These are phyloP conservation scores for Pseudogymnoascus sp. DNA, from an alignment of 2,329 filamentous ascomycete genomes.

Conservation along the genomic window DNA sequence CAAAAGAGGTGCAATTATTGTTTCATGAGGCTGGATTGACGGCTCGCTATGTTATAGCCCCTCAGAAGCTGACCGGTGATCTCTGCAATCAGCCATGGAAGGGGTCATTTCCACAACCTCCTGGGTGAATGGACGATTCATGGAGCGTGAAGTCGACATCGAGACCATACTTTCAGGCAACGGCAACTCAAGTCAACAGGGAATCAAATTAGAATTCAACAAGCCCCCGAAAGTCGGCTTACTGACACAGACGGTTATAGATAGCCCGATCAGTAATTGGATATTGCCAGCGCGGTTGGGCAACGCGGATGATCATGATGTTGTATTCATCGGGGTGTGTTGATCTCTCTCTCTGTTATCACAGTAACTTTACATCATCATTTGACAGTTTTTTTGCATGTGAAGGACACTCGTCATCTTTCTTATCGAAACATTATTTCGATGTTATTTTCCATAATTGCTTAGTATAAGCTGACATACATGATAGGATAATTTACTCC, in stretches of 20 bases:
- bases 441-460: neutral
- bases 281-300: conserved; percentile 76
- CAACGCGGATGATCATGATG: conserved; percentile 63
- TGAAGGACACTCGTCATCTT: neutral
- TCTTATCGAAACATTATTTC: conserved; percentile 10
- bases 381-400: conserved; percentile 4
- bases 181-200: neutral
- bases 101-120: neutral
- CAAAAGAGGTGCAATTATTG: neutral
- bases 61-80: neutral
- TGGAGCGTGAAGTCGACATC: conserved; percentile 6
- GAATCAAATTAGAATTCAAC: conserved; percentile 13
- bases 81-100: neutral
- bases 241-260: conserved; percentile 69
- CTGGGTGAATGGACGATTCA: conserved; percentile 5
- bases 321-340: conserved; percentile 76
- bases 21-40: neutral
- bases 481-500: conserved; percentile 64
- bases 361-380: neutral
- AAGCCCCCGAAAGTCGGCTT: conserved; percentile 57
- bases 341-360: conserved; percentile 13
- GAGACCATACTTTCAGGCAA: conserved; percentile 3
- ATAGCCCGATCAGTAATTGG: conserved; percentile 67
- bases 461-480: conserved; percentile 19
- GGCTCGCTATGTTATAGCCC: neutral